phyloP scores from a whole-genome alignment of 2,329 filamentous ascomycete genomes.

The Aspergillus clavatus region DNA sequence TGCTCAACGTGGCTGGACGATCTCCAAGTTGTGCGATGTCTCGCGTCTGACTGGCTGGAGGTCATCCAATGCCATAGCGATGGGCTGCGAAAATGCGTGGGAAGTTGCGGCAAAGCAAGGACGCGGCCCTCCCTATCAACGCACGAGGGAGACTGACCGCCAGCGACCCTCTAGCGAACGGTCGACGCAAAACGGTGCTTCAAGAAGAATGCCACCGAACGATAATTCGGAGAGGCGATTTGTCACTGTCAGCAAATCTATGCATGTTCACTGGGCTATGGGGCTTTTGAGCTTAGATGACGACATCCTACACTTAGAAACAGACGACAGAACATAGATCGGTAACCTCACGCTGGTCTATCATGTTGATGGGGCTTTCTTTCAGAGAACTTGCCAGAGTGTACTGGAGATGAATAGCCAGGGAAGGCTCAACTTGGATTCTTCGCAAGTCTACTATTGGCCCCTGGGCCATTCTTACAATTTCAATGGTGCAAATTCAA shows the following conservation, averaged over 20 bases:
- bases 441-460: not conserved
- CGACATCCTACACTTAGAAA: constrained; percentile 61
- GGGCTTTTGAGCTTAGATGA: constrained; percentile 74
- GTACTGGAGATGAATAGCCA: no score
- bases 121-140: constrained; percentile 68
- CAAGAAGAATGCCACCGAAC: constrained; percentile 15
- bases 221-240: constrained; percentile 46
- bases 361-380: no score
- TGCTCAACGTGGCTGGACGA: constrained; percentile 70
- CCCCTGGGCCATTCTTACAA: not conserved
- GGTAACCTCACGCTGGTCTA: no score
- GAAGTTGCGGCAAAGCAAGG: constrained; percentile 66
- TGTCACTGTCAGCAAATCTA: constrained; percentile 58
- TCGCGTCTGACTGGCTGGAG: constrained; percentile 82
- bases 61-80: constrained; percentile 72
- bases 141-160: constrained; percentile 17
- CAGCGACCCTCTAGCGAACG: constrained; percentile 4
- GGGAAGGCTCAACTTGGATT: not conserved
- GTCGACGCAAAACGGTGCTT: not conserved
- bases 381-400: no score
- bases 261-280: constrained; percentile 69
- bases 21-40: constrained; percentile 69
- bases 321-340: constrained; percentile 37
- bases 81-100: constrained; percentile 83
- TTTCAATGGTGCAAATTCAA: no score